Base-by-base conservation (phyloP, 371 early-diverging fungal genomes). In the Blakeslea trispora region DNA sequence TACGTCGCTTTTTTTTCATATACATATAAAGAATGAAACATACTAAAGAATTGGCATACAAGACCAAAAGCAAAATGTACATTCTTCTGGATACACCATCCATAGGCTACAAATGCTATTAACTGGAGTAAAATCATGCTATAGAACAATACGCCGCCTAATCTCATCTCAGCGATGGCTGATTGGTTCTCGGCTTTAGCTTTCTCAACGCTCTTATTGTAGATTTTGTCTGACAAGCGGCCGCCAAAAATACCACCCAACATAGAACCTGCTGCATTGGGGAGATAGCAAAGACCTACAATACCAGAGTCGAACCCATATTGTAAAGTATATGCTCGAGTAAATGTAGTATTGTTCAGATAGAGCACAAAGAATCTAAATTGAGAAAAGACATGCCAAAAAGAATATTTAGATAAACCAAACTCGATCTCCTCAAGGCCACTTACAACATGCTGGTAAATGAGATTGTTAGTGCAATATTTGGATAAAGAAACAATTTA, bases 371-470 rank as follows among this genome's bases (percentile, higher is more conserved):
- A 66, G 44, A 64, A 71, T 9, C 75, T 69, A 45, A 39, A 44
- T 18, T 21, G 32, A 18, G 35, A 14, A 17, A 23, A n/a, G n/a
- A n/a, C n/a, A n/a, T n/a, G n/a, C n/a, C n/a, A n/a, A 34, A 48
- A 48, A 21, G 39, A 40, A 50, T 21, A 5, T 21, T 50, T 18
- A 8, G 9, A 1, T 22, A 35, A 32, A 13, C 11, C 17, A 19
- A 14, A 9, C 8, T 4, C 21, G 3, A 19, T 11, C 18, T n/a
- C 13, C 5, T 9, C 1, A 18, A 1, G 37, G 13, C 14, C 0
- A 66, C 74, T 65, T 75, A 75, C 79, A 72, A 24, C 8, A 73
- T 40, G 11, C 69, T 72, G 10, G 68, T 61, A 66, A 61, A 73
- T 15, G 61, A 34, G 21, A 66, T 54, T 23, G 66, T 35, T 32